These are phyloP conservation scores for Helianthus tuberosus DNA, from an alignment of 129 eudicot species.

Conservation along the genomic window DNA sequence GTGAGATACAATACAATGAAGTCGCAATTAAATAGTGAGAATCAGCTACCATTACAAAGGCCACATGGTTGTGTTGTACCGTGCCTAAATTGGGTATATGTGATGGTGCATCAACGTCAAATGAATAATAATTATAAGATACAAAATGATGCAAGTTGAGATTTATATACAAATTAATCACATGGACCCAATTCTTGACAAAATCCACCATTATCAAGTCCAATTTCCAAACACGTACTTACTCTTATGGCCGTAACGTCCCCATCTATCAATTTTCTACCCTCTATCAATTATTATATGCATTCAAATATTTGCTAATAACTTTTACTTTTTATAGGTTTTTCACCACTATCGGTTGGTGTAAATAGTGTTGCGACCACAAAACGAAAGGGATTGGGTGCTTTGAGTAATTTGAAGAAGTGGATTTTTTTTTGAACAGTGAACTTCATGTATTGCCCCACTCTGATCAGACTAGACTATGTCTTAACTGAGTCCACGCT, in stretches of 20 bases:
- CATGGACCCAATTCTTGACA: conserved; percentile 21
- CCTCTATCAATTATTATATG: not conserved
- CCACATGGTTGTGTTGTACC: conserved; percentile 19
- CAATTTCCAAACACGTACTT: conserved; percentile 8
- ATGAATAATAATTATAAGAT: not conserved
- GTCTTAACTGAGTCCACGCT: too few species aligned
- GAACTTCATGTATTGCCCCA: too few species aligned
- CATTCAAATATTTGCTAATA: not conserved
- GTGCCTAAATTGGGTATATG: conserved; percentile 22
- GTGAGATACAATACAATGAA: not conserved
- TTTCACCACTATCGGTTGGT: not conserved
- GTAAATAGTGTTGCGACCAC: not conserved
- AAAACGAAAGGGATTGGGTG: too few species aligned
- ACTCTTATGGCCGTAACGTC: conserved; percentile 16
- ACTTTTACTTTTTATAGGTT: not conserved
- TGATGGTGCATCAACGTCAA: conserved; percentile 11
- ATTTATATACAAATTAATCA: conserved; percentile 9
- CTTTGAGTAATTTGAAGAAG: too few species aligned
- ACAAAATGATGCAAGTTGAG: conserved; percentile 11
- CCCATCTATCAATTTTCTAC: conserved; percentile 12
- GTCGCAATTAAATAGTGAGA: not conserved
- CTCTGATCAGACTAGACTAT: too few species aligned
- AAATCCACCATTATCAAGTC: conserved; percentile 5
- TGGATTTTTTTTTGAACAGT: too few species aligned
- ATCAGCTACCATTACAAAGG: conserved; percentile 11